Conservation (phyloP, 352 stramenopile species). For the Globisporangium okanoganense region DNA sequence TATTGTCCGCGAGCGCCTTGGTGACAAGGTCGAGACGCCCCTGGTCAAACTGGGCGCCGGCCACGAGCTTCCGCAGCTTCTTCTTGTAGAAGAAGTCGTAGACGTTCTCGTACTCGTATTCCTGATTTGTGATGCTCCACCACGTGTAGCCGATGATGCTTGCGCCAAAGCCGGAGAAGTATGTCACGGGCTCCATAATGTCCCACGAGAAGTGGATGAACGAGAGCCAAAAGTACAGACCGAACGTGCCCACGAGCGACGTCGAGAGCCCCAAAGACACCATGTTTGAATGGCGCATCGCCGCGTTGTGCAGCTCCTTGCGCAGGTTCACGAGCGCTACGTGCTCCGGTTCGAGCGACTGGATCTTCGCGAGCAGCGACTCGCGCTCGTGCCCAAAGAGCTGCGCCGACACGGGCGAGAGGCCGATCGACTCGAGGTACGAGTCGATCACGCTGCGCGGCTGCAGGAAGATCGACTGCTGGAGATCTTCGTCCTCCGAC, state of each 20-base stretch:
- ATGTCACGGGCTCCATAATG: conserved; percentile 90
- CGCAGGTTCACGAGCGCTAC: conserved; percentile 58
- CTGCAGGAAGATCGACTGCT: conserved; percentile 76
- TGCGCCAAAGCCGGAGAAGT: conserved; percentile 83
- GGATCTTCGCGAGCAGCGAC: conserved; percentile 60
- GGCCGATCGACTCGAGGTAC: conserved; percentile 72
- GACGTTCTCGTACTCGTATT: conserved; percentile 88
- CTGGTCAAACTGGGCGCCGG: conserved; percentile 56
- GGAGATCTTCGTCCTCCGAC: conserved; percentile 65
- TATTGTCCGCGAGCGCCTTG: conserved; percentile 29
- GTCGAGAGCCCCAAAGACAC: conserved; percentile 55
- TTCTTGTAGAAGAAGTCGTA: conserved; percentile 83
- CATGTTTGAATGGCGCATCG: conserved; percentile 54
- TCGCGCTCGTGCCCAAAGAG: conserved; percentile 68
- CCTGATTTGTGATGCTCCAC: conserved; percentile 83
- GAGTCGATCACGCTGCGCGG: conserved; percentile 74
- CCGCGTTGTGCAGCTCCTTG: conserved; percentile 54
- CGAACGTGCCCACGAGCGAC: conserved; percentile 69
- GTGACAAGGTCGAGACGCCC: conserved; percentile 38
- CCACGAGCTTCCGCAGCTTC: conserved; percentile 51
- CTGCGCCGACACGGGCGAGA: conserved; percentile 63
- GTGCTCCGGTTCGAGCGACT: conserved; percentile 63
- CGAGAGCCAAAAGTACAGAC: conserved; percentile 84
- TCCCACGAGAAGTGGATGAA: conserved; percentile 90
- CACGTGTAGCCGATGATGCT: conserved; percentile 75